Percentiles rank a stretch among this genome's conserved stretches.
These are phyloP conservation scores for Ophiostoma ulmi DNA, from an alignment of 2,329 filamentous ascomycete species.

Conservation along the genomic window DNA sequence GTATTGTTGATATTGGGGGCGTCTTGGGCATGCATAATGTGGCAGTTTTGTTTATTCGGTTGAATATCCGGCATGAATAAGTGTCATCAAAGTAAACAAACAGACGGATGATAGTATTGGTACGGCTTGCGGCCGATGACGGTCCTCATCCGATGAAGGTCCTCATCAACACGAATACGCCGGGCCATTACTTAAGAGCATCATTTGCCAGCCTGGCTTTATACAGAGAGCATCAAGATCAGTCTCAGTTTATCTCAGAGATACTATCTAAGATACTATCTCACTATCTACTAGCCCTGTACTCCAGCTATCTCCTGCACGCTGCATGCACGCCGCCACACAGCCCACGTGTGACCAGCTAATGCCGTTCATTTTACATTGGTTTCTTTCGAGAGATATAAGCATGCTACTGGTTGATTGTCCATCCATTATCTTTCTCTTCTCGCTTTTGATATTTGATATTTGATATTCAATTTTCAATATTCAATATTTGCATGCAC, in stretches of 20 bases:
- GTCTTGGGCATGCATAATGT: not conserved
- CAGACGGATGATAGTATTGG: not conserved
- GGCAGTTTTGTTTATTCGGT: not conserved
- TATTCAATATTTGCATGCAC: not conserved
- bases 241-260: no score
- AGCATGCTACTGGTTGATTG: no score
- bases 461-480: no score
- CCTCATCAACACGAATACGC: not conserved
- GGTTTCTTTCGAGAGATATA: no score
- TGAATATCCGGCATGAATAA: no score
- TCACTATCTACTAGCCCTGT: no score
- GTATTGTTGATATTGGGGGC: not conserved
- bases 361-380: no score
- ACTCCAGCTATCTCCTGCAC: conserved; percentile 1
- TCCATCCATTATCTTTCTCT: no score
- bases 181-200: not conserved
- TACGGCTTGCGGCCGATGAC: not conserved
- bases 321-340: conserved; percentile 18
- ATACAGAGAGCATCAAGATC: no score
- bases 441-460: no score
- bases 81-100: not conserved
- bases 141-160: not conserved
- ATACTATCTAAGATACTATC: no score
- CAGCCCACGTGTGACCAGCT: conserved; percentile 1
- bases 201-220: not conserved